Percentiles rank a stretch among this genome's conserved stretches.
Conservation (phyloP, 768 basidiomycete genomes). For the Cystofilobasidium ferigula region DNA sequence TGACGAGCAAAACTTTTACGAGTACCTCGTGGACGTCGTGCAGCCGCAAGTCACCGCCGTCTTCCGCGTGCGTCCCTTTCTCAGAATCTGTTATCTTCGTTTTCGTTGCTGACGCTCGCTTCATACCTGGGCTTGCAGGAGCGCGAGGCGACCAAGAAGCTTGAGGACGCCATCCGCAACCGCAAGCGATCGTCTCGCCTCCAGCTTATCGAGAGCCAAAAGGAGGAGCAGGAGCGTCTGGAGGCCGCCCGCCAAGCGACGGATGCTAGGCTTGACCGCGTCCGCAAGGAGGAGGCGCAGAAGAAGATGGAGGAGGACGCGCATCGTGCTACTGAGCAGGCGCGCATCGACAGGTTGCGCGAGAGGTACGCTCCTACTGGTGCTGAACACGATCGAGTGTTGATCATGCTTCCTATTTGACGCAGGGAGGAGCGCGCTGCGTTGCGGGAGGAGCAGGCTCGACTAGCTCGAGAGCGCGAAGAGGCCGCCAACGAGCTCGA, state of each 20-base stretch:
- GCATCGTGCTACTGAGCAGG: background rate
- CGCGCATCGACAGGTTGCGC: conserved; percentile 1
- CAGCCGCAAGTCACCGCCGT: conserved; percentile 54
- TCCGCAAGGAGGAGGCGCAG: conserved; percentile 18
- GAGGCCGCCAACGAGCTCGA: conserved; percentile 7
- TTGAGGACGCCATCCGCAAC: conserved; percentile 66
- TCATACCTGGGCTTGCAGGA: background rate
- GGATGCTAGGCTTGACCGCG: conserved; percentile 19
- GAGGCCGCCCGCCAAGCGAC: conserved; percentile 7
- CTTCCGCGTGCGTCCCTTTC: conserved; percentile 50
- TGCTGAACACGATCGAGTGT: background rate
- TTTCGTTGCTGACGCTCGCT: background rate
- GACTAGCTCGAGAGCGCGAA: background rate
- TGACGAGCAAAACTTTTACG: conserved; percentile 58
- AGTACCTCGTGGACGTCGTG: conserved; percentile 45
- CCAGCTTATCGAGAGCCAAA: conserved; percentile 65
- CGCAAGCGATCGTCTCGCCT: conserved; percentile 87
- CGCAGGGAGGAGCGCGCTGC: conserved; percentile 3
- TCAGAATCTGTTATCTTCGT: background rate
- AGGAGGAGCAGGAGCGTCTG: conserved; percentile 29
- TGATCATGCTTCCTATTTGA: background rate
- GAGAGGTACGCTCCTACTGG: conserved; percentile 4
- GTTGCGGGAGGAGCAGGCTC: background rate
- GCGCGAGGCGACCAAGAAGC: conserved; percentile 43
- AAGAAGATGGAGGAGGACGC: conserved; percentile 1